Evolutionary conservation across 176 grass and related monocot genomes (phyloP), one percentile per base, ranked within the genome.

Genomic region (Tillandsia leiboldiana): DNA sequence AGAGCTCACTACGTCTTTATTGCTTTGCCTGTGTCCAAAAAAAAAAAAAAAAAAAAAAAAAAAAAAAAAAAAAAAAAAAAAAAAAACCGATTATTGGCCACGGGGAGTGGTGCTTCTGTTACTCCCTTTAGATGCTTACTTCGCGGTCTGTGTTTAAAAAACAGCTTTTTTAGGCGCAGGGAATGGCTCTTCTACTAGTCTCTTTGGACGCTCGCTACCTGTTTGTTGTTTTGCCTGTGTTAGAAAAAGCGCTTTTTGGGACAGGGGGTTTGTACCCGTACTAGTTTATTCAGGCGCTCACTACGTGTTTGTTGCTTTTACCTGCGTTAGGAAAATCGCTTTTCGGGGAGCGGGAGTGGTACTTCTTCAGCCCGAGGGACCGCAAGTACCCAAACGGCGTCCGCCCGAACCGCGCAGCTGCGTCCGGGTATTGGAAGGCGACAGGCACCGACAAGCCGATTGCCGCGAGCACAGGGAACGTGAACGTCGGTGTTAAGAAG

Each of bases 331-430:
- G 42, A 20, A 81, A 70, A 51, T 74, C 88, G 0, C 0, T 81
- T 74, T 87, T 91, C 1, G 88, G 88, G 6, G 88, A 91, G 3
- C 73, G 73, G 1, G 88, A 91, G 78, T 91, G 88, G 88, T 91
- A 76, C 81, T 91, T 87, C 81, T 91, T 91, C 71, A 91, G 75
- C 51, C 88, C 88, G 0, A 28, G 88, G 26, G 84, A 91, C 1
- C 77, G 88, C 47, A 91, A 91, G 74, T 87, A 91, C 81, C 88
- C 88, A 0, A 87, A 91, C 57, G 88, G 88, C 3, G 67, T 53
- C 27, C 88, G 88, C 0, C 88, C 88, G 0, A 91, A 91, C 84
- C 80, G 84, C 8, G 81, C 88, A 10, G 84, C 88, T 0, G 88
- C 77, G 0, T 73, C 68, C 0, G 88, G 88, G 0, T 91, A 91